These are phyloP conservation scores for Leccinum fallax DNA, from an alignment of 1,284 basidiomycete species.

Conservation along the genomic window DNA sequence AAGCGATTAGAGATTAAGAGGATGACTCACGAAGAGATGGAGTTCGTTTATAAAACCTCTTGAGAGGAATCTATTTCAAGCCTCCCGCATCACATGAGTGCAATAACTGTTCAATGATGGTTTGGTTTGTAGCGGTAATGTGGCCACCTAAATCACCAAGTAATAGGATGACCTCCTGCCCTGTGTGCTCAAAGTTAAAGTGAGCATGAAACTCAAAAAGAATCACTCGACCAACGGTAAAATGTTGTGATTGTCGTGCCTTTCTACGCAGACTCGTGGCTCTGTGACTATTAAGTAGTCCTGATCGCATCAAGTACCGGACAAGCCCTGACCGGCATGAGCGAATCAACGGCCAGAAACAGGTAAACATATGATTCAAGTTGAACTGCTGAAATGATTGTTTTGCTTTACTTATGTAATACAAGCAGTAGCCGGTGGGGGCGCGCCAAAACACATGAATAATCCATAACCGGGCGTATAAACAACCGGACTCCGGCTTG, in stretches of 20 bases:
- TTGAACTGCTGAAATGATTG: background rate
- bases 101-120: background rate
- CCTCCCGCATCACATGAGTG: background rate
- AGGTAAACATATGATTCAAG: constrained; percentile 7
- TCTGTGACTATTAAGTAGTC: no score
- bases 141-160: background rate
- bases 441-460: constrained; percentile 32
- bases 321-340: background rate
- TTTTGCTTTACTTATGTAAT: background rate
- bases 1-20: background rate
- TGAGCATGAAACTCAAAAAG: background rate
- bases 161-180: background rate
- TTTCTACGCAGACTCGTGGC: background rate
- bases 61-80: background rate
- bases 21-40: background rate
- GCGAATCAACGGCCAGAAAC: constrained; percentile 3
- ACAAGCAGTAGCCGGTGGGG: constrained; percentile 2
- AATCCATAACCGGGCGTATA: constrained; percentile 20
- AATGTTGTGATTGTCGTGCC: background rate
- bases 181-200: background rate
- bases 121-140: background rate
- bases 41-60: background rate
- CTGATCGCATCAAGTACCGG: background rate
- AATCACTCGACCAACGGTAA: background rate
- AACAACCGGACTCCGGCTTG: constrained; percentile 8